These are phyloP conservation scores for Bacterosira constricta DNA, from an alignment of 108 stramenopile species.

Conservation along the genomic window DNA sequence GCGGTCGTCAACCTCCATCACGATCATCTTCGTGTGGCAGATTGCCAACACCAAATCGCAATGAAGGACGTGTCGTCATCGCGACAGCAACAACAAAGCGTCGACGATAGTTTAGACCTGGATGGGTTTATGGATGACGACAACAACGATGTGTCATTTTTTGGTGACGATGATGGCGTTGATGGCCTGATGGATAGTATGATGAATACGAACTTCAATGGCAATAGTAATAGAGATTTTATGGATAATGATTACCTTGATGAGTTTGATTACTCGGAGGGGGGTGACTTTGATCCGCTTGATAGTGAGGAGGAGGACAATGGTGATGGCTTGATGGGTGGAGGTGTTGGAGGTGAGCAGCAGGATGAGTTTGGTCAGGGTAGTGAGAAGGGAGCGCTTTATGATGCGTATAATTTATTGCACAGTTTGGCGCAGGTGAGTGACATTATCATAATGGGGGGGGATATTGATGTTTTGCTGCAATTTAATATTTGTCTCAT, in stretches of 20 bases:
- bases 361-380: slow-evolving; percentile 50
- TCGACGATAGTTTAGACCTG: no score
- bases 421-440: slow-evolving; percentile 91
- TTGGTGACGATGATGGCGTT: slow-evolving; percentile 26
- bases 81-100: no score
- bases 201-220: no score
- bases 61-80: no score
- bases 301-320: slow-evolving; percentile 12
- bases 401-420: slow-evolving; percentile 92
- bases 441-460: not conserved
- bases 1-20: not conserved
- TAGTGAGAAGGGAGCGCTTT: slow-evolving; percentile 68
- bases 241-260: slow-evolving; percentile 20
- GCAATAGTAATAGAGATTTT: no score
- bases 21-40: not conserved
- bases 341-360: no score
- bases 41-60: no score
- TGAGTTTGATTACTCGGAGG: slow-evolving; percentile 9
- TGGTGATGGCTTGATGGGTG: not conserved
- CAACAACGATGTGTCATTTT: slow-evolving; percentile 13
- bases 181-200: slow-evolving; percentile 3
- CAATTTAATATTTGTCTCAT: slow-evolving; percentile 1
- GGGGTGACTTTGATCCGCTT: slow-evolving; percentile 16
- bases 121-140: not conserved
- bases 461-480: no score